Conservation (phyloP, 2,329 filamentous ascomycete species). For the Botrytis byssoidea region DNA sequence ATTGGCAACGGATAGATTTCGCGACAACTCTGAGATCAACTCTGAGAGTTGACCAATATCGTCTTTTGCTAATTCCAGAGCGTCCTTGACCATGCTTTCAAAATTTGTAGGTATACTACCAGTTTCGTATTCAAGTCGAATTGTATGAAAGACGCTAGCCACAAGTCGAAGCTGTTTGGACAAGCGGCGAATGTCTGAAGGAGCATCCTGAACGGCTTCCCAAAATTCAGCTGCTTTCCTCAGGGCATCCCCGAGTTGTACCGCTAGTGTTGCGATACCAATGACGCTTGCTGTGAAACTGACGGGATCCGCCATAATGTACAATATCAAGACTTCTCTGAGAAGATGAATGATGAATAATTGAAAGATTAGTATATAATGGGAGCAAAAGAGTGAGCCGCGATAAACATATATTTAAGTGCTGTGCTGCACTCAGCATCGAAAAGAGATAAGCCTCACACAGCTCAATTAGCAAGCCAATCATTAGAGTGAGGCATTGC, state of each 20-base stretch:
- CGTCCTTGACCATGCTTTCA: constrained; percentile 1
- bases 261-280: constrained; percentile 22
- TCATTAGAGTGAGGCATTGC: not conserved
- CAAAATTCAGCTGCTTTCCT: constrained; percentile 23
- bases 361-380: too few relatives aligned
- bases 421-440: not conserved
- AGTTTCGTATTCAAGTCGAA: constrained; percentile 5
- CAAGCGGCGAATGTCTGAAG: constrained; percentile 21
- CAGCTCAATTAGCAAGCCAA: not conserved
- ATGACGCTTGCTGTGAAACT: constrained; percentile 23
- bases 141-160: constrained; percentile 15
- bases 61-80: constrained; percentile 14
- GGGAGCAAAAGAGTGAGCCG: not conserved
- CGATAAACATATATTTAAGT: not conserved
- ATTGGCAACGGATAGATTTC: not conserved
- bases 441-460: not conserved
- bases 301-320: not conserved
- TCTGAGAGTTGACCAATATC: constrained; percentile 18
- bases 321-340: not conserved
- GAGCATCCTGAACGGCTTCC: constrained; percentile 25
- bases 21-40: constrained; percentile 9
- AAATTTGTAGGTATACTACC: not conserved
- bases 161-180: constrained; percentile 20
- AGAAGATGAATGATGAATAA: not conserved
- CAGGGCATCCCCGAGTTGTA: constrained; percentile 20